Conservation (phyloP, 2,329 filamentous ascomycete genomes). For the Ophiostoma piceae region DNA sequence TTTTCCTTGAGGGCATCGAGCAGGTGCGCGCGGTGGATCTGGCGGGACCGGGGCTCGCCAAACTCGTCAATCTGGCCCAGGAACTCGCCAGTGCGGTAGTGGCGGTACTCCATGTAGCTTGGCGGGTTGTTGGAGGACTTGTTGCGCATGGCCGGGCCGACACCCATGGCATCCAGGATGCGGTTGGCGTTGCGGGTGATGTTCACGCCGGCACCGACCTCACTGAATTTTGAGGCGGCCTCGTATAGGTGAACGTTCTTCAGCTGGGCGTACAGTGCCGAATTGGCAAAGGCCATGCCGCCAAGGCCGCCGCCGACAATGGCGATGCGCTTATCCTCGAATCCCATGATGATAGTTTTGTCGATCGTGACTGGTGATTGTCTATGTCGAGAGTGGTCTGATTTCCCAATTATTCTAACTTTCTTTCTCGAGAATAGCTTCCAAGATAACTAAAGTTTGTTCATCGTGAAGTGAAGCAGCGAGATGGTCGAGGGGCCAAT, state of each 20-base stretch:
- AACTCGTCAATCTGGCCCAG: conserved; percentile 27
- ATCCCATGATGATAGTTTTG: conserved; percentile 22
- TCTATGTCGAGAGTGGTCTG: not conserved
- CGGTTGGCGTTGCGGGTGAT: conserved; percentile 34
- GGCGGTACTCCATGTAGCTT: conserved; percentile 31
- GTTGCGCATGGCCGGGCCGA: conserved; percentile 31
- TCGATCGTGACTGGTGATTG: not conserved
- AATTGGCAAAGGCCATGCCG: conserved; percentile 34
- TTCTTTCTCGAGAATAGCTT: not conserved
- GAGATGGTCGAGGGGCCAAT: not conserved
- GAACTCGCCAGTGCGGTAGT: conserved; percentile 33
- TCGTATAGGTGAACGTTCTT: conserved; percentile 35
- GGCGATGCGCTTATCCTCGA: conserved; percentile 30
- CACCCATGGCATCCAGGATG: conserved; percentile 32
- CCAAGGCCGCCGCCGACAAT: conserved; percentile 40
- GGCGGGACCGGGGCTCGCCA: conserved; percentile 24
- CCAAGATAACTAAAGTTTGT: not conserved
- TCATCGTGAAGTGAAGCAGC: not conserved
- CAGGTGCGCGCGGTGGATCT: conserved; percentile 26
- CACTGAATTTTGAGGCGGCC: conserved; percentile 34
- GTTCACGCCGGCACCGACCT: conserved; percentile 36
- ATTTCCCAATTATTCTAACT: not conserved
- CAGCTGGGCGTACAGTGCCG: conserved; percentile 29
- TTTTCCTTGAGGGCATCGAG: conserved; percentile 21
- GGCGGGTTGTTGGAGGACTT: conserved; percentile 24